phyloP scores from a whole-genome alignment of 345 rosid species.

The Murraya koenigii region DNA sequence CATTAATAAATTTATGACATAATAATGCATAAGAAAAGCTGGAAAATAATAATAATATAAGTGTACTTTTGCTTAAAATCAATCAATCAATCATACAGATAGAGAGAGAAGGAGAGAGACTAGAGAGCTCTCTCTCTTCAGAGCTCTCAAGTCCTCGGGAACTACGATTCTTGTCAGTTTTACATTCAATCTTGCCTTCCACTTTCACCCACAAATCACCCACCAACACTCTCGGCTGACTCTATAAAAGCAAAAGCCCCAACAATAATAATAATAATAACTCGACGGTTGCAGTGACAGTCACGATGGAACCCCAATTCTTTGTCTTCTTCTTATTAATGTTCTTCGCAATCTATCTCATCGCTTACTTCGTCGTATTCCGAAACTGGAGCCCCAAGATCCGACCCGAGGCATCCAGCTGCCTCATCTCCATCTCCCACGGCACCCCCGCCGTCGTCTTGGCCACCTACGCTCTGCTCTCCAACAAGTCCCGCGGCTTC shows the following conservation, averaged over 20 bases:
- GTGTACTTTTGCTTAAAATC: too few relatives aligned
- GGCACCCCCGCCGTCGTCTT: conserved; percentile 81
- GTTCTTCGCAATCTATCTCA: conserved; percentile 53
- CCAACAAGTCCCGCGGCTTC: conserved; percentile 41
- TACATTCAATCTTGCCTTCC: conserved; percentile 24
- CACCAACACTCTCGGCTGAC: too few relatives aligned
- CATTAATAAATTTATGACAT: too few relatives aligned
- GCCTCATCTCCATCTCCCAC: conserved; percentile 77
- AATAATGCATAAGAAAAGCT: too few relatives aligned
- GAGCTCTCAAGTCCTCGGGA: conserved; percentile 5
- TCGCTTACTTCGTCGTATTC: conserved; percentile 61
- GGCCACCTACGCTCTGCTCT: conserved; percentile 50
- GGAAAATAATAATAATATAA: too few relatives aligned
- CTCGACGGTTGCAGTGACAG: not conserved
- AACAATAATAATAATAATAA: not conserved
- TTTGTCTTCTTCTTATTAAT: conserved; percentile 50
- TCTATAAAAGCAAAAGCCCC: too few relatives aligned
- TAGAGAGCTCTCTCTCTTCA: not conserved
- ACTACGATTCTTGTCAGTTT: not conserved
- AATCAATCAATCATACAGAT: too few relatives aligned
- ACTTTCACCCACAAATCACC: conserved; percentile 6
- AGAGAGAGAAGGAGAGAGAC: too few relatives aligned
- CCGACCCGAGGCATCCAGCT: conserved; percentile 81
- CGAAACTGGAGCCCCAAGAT: conserved; percentile 55
- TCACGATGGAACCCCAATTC: conserved; percentile 34